Evolutionary conservation across 1,284 basidiomycete species (phyloP).

Genomic region (Tylopilus sp.): DNA sequence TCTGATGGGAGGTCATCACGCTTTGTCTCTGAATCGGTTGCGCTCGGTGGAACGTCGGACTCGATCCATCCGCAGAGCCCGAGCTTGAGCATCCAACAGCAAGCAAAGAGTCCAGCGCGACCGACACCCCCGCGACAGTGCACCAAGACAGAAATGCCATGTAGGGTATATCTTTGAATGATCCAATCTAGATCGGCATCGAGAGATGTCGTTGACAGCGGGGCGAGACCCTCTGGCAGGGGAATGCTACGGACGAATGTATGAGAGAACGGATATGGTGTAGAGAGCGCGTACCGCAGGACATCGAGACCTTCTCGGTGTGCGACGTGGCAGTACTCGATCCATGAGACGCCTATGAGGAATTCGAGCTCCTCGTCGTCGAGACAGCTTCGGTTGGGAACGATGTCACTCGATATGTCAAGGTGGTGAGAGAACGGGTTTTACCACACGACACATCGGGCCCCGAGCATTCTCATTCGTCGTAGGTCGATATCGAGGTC

Average conservation of each 20-base stretch:
- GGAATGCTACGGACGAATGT: slow-evolving; percentile 59
- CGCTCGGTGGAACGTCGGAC: slow-evolving; percentile 15
- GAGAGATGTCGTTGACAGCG: slow-evolving; percentile 61
- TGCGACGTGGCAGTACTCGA: slow-evolving; percentile 68
- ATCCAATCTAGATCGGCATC: slow-evolving; percentile 73
- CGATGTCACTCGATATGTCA: background rate
- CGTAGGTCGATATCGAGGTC: slow-evolving; percentile 77
- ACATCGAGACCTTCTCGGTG: slow-evolving; percentile 72
- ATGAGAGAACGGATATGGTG: background rate
- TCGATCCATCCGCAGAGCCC: slow-evolving; percentile 77
- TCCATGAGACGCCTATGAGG: slow-evolving; percentile 78
- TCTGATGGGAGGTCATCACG: background rate
- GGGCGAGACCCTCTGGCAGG: slow-evolving; percentile 88
- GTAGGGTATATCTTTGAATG: slow-evolving; percentile 74
- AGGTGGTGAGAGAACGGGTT: background rate
- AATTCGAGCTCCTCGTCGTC: slow-evolving; percentile 85
- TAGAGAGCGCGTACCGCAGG: slow-evolving; percentile 44
- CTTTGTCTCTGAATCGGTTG: slow-evolving; percentile 9
- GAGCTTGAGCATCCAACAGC: slow-evolving; percentile 91
- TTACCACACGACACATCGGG: slow-evolving; percentile 83
- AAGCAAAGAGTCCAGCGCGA: slow-evolving; percentile 89
- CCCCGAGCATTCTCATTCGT: slow-evolving; percentile 75
- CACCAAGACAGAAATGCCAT: slow-evolving; percentile 74
- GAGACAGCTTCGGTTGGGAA: slow-evolving; percentile 59
- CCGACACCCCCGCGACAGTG: slow-evolving; percentile 97